These are phyloP conservation scores for Pisolithus marmoratus DNA, from an alignment of 768 basidiomycete species.

Conservation along the genomic window DNA sequence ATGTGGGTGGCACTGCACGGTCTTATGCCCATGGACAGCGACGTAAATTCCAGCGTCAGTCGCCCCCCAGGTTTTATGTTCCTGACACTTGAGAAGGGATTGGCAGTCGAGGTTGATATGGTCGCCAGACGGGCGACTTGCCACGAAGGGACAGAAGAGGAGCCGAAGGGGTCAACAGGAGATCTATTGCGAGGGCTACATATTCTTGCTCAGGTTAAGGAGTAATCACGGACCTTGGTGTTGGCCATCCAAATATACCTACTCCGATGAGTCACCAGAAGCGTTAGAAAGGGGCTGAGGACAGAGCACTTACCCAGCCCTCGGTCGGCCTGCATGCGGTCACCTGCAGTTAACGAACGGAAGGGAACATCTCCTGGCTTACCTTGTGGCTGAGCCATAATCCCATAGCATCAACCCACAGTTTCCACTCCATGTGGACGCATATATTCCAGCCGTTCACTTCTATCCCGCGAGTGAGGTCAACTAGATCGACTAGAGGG, in stretches of 20 bases:
- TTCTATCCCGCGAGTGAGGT: slow-evolving; percentile 30
- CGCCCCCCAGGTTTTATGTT: slow-evolving; percentile 13
- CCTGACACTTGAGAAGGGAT: slow-evolving; percentile 8
- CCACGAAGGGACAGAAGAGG: slow-evolving; percentile 5
- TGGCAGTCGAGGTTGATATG: slow-evolving; percentile 20
- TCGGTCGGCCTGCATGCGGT: slow-evolving; percentile 6
- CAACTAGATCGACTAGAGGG: slow-evolving; percentile 29
- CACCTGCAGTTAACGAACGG: background rate
- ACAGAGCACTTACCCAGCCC: slow-evolving; percentile 16
- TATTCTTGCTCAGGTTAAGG: background rate
- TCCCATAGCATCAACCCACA: slow-evolving; percentile 29
- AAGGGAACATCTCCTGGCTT: slow-evolving; percentile 6
- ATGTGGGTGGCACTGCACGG: slow-evolving; percentile 33
- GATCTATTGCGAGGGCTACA: background rate
- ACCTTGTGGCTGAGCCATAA: slow-evolving; percentile 30
- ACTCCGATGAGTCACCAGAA: background rate
- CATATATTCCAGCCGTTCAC: slow-evolving; percentile 36
- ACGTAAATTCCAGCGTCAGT: slow-evolving; percentile 31
- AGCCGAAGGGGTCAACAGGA: slow-evolving; percentile 8
- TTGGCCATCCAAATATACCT: background rate
- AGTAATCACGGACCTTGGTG: background rate
- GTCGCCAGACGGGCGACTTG: slow-evolving; percentile 2
- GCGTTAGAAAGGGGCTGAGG: background rate
- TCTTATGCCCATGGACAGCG: slow-evolving; percentile 32
- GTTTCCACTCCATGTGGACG: slow-evolving; percentile 27